These are phyloP conservation scores for Fusarium xyrophilum DNA, from an alignment of 2,329 filamentous ascomycete species.

Conservation along the genomic window DNA sequence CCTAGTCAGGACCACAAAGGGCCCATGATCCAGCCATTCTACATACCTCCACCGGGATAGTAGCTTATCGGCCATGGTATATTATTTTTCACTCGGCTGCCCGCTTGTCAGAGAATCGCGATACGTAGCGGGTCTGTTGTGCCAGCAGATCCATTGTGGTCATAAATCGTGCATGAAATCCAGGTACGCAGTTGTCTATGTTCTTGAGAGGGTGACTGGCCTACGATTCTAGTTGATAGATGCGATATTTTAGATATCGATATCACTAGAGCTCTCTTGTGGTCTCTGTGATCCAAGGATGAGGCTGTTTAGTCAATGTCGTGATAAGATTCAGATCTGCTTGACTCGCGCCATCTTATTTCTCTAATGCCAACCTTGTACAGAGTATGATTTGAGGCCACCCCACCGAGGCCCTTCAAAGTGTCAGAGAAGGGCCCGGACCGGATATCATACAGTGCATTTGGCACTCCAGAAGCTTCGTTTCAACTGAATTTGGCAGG, in stretches of 20 bases:
- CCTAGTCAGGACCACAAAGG: conserved; percentile 25
- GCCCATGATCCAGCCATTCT: conserved; percentile 34
- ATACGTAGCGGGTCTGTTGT: conserved; percentile 37
- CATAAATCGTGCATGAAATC: conserved; percentile 35
- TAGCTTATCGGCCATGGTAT: conserved; percentile 8
- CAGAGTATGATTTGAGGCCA: conserved; percentile 29
- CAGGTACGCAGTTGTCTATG: conserved; percentile 36
- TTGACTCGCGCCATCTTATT: conserved; percentile 34
- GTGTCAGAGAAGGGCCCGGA: conserved; percentile 16
- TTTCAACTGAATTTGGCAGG: fast-evolving
- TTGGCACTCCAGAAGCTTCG: background rate
- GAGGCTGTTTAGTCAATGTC: conserved; percentile 15
- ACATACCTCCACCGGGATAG: conserved; percentile 25
- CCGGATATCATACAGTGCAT: conserved; percentile 30
- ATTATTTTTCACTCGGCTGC: conserved; percentile 25
- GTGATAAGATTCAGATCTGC: conserved; percentile 24
- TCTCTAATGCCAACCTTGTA: conserved; percentile 29
- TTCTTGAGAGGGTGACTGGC: conserved; percentile 18
- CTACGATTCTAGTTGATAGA: background rate
- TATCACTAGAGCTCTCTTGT: background rate
- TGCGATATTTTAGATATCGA: background rate
- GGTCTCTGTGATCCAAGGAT: background rate
- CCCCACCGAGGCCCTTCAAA: conserved; percentile 14
- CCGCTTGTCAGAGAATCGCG: conserved; percentile 31
- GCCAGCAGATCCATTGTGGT: conserved; percentile 40